A percentile compares a stretch with the other conserved stretches of the same genome.
phyloP scores from a whole-genome alignment of 331 rosid genomes.

The Rhamnella rubrinervis region DNA sequence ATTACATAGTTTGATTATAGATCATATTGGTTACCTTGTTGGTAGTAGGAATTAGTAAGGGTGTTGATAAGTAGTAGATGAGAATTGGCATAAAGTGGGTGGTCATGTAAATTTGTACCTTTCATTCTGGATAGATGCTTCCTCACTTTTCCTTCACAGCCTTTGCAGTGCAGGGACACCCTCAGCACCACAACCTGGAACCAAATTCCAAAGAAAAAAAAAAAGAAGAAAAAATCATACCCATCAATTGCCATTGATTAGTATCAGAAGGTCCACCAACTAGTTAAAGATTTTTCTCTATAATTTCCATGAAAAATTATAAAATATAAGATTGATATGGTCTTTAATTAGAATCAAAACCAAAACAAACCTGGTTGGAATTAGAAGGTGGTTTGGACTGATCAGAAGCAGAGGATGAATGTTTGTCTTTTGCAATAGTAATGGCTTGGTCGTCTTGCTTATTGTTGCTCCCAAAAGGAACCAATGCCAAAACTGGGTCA shows the following conservation, averaged over 20 bases:
- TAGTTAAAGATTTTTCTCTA: too few relatives aligned
- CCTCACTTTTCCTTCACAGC: conserved; percentile 90
- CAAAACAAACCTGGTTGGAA: conserved; percentile 57
- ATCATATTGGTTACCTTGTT: too few relatives aligned
- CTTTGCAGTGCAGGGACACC: conserved; percentile 95
- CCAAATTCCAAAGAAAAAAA: conserved; percentile 8
- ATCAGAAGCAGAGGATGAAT: conserved; percentile 31
- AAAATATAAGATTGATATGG: too few relatives aligned
- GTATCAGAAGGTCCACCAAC: too few relatives aligned
- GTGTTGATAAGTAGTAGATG: too few relatives aligned
- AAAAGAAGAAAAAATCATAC: background rate
- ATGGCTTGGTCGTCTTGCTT: conserved; percentile 20
- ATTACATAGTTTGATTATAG: too few relatives aligned
- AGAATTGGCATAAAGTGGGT: background rate
- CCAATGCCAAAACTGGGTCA: conserved; percentile 33
- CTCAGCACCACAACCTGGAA: conserved; percentile 78
- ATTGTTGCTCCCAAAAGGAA: conserved; percentile 31
- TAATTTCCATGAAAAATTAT: too few relatives aligned
- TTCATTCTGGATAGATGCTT: conserved; percentile 93
- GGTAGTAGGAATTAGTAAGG: too few relatives aligned
- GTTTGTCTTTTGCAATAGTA: conserved; percentile 38
- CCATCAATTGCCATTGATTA: background rate
- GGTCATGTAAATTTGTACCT: conserved; percentile 38
- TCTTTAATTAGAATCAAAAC: background rate
- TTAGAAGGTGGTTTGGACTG: conserved; percentile 26